A percentile compares a stretch with the other conserved stretches of the same genome.
phyloP scores from a whole-genome alignment of 78 protist genomes.

The Tieghemostelium lacteum region DNA sequence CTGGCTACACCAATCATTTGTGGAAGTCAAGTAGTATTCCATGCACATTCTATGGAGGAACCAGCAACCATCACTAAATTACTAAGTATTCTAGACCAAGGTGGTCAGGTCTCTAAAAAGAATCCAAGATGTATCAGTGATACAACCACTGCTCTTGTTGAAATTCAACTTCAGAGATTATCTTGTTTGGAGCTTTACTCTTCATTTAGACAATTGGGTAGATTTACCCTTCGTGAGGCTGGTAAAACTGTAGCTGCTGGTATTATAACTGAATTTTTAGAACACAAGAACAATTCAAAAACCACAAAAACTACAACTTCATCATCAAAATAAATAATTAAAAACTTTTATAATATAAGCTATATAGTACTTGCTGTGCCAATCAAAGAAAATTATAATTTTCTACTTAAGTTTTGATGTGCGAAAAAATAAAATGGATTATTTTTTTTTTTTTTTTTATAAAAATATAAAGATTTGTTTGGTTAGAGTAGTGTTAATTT shows the following conservation, averaged over 20 bases:
- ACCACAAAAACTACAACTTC: no score
- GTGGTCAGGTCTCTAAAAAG: slow-evolving; percentile 49
- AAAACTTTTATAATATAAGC: no score
- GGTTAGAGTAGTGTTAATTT: no score
- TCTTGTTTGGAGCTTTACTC: slow-evolving; percentile 80
- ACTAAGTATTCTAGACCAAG: slow-evolving; percentile 14
- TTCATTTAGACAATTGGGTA: slow-evolving; percentile 66
- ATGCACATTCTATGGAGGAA: slow-evolving; percentile 73
- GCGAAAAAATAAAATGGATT: no score
- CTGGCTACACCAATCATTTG: slow-evolving; percentile 61
- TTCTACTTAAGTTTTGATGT: no score
- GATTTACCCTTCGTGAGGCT: slow-evolving; percentile 80
- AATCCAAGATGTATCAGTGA: slow-evolving; percentile 71
- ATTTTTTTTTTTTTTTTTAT: no score
- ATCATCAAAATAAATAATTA: no score
- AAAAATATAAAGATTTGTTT: no score
- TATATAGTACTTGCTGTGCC: no score
- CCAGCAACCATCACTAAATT: slow-evolving; percentile 33
- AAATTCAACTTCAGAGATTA: slow-evolving; percentile 25
- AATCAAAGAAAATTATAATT: no score
- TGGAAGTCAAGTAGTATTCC: slow-evolving; percentile 65
- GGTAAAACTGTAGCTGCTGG: slow-evolving; percentile 84
- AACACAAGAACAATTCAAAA: no score
- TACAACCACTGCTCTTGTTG: slow-evolving; percentile 50
- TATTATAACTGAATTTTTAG: slow-evolving; percentile 68